Evolutionary conservation across 108 stramenopile species (phyloP), one percentile per base, ranked within the genome.

Genomic region (Skeletonema grethae): DNA sequence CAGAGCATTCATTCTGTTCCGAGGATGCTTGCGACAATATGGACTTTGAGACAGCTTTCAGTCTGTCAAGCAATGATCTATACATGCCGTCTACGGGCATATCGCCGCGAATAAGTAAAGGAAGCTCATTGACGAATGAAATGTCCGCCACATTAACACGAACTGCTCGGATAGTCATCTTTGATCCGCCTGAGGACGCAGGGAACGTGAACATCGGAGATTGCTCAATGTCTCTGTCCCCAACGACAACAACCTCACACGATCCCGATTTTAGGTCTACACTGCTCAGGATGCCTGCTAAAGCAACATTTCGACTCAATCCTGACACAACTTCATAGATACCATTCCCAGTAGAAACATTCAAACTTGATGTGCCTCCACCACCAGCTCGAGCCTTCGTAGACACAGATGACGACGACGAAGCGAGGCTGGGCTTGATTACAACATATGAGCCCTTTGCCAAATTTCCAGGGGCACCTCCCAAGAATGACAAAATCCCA

Each of bases 251-350:
- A 12, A 94, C 89, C 59, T 94, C 93, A 64, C 93, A 94, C 13
- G 81, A 70, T 8, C 89, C 90, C 68, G 80, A 84, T 36, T 86
- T 87, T 16, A 63, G 57, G 63, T 94, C 93, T 29, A 88, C 69
- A 50, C 69, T 90, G 60, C 89, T 90, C n/a, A 94, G 75, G 20
- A 91, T 83, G 8, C 93, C 93, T 38, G 87, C 89, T 18, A 82
- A 59, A 22, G 88, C 84, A 61, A 75, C 72, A 5, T 70, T 25
- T 5, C 89, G 79, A 76, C 85, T 85, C 29, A 94, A 68, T 7
- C 93, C 93, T 20, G 89, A 66, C n/a, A 89, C 77, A 61, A 94
- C 82, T 16, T 84, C 77, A 69, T 94, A 89, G 22, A 86, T 82
- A 9, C 93, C 93, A 64, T 82, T 90, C 5, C 88, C 91, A 20